Conservation (phyloP, 164 flowering plant species). For the Tinospora cordifolia region DNA sequence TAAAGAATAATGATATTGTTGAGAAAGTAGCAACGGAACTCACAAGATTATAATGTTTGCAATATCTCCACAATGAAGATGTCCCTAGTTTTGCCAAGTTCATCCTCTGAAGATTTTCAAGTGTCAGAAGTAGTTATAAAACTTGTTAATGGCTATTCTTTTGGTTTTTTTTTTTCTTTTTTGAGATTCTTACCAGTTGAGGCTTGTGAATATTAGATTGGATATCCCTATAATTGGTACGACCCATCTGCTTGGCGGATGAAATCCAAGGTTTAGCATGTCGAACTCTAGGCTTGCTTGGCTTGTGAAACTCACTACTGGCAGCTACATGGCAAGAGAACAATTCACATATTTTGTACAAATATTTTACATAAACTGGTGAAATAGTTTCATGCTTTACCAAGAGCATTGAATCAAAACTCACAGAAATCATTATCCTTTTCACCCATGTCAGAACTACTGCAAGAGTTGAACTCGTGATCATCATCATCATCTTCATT, state of each 20-base stretch:
- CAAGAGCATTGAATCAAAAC: slow-evolving; percentile 10
- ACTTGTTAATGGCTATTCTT: too few relatives aligned
- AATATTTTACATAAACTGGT: neutral
- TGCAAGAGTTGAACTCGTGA: slow-evolving; percentile 24
- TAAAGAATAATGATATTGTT: neutral
- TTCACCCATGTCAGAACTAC: slow-evolving; percentile 31
- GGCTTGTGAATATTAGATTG: slow-evolving; percentile 39
- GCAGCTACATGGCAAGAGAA: slow-evolving; percentile 32
- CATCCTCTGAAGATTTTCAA: slow-evolving; percentile 39
- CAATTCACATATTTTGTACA: neutral
- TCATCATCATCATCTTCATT: slow-evolving; percentile 71
- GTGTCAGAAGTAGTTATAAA: neutral
- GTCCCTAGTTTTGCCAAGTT: slow-evolving; percentile 64
- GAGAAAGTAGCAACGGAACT: slow-evolving; percentile 18
- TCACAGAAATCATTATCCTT: slow-evolving; percentile 56
- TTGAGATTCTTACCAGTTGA: slow-evolving; percentile 32
- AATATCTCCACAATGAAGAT: slow-evolving; percentile 67
- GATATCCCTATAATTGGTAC: slow-evolving; percentile 37
- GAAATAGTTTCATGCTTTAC: neutral
- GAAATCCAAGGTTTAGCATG: slow-evolving; percentile 52
- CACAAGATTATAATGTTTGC: slow-evolving; percentile 62
- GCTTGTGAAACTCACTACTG: slow-evolving; percentile 43
- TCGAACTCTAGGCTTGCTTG: slow-evolving; percentile 58
- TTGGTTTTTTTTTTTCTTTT: neutral
- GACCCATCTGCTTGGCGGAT: slow-evolving; percentile 36